Percentiles rank a stretch among this genome's conserved stretches.
These are phyloP conservation scores for Sporothrix protearum DNA, from an alignment of 2,329 filamentous ascomycete genomes.

Conservation along the genomic window DNA sequence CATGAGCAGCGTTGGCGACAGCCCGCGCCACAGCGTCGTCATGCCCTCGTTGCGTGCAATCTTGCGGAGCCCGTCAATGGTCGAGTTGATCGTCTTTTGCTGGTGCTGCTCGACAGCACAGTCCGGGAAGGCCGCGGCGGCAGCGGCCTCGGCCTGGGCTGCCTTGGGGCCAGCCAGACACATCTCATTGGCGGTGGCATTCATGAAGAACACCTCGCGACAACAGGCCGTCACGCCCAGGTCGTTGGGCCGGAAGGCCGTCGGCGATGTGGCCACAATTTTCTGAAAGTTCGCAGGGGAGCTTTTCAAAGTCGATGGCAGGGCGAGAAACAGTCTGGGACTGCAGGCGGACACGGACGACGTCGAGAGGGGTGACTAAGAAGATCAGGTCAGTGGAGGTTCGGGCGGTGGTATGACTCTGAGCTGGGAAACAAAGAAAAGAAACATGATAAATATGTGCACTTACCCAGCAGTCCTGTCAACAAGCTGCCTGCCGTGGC, in stretches of 20 bases:
- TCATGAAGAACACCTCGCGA: conserved; percentile 94
- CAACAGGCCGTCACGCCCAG: conserved; percentile 93
- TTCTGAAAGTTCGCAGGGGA: conserved; percentile 54
- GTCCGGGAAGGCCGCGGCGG: conserved; percentile 48
- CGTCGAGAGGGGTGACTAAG: conserved; percentile 88
- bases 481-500: conserved; percentile 86
- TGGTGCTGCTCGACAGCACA: conserved; percentile 88
- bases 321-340: conserved; percentile 59
- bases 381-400: neutral
- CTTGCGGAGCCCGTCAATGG: conserved; percentile 86
- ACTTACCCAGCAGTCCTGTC: conserved; percentile 77
- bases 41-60: conserved; percentile 91
- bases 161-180: conserved; percentile 69
- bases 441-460: neutral
- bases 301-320: conserved; percentile 38
- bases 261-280: conserved; percentile 55
- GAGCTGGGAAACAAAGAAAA: neutral
- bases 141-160: conserved; percentile 47
- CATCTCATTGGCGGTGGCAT: conserved; percentile 69
- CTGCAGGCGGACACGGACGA: conserved; percentile 91
- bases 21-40: conserved; percentile 81
- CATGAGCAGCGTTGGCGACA: conserved; percentile 94
- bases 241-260: conserved; percentile 69
- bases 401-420: neutral
- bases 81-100: conserved; percentile 80